phyloP scores from a whole-genome alignment of 2,329 filamentous ascomycete genomes.

The Hypoxylon sp. region DNA sequence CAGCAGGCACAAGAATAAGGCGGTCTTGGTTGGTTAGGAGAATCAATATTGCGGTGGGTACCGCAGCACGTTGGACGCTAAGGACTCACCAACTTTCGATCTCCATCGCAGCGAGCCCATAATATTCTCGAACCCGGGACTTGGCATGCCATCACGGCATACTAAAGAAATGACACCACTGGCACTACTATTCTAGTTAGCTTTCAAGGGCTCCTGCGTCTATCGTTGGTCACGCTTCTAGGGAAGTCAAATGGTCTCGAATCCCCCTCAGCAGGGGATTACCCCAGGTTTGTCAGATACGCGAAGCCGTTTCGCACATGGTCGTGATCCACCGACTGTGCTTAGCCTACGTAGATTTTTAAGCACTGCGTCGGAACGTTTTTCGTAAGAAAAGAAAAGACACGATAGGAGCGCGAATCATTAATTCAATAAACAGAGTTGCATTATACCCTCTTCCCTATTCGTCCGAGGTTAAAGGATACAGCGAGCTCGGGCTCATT shows the following conservation, averaged over 20 bases:
- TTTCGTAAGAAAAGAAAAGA: background rate
- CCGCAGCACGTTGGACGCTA: conserved; percentile 25
- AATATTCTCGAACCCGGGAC: conserved; percentile 23
- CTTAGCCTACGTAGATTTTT: conserved; percentile 30
- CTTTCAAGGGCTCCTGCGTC: conserved; percentile 1
- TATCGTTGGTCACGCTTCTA: conserved; percentile 5
- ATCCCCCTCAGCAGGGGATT: conserved; percentile 30
- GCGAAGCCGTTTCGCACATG: conserved; percentile 34
- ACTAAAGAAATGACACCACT: conserved; percentile 32
- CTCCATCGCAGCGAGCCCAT: conserved; percentile 10
- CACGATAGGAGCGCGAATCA: conserved; percentile 11
- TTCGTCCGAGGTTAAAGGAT: conserved; percentile 1
- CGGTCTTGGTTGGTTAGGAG: conserved; percentile 30
- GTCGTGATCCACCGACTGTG: conserved; percentile 31
- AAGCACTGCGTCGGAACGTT: conserved; percentile 13
- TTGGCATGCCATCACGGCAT: conserved; percentile 36
- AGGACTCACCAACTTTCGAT: conserved; percentile 29
- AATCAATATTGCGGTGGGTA: conserved; percentile 31
- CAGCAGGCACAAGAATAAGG: conserved; percentile 20
- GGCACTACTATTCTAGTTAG: conserved; percentile 31
- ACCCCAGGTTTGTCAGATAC: conserved; percentile 46
- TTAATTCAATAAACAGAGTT: conserved; percentile 5
- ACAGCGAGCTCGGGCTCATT: conserved; percentile 7
- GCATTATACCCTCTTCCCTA: background rate
- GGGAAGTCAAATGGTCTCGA: conserved; percentile 27